Base-by-base conservation (phyloP, 1,284 basidiomycete genomes). In the Leccinum huronense region DNA sequence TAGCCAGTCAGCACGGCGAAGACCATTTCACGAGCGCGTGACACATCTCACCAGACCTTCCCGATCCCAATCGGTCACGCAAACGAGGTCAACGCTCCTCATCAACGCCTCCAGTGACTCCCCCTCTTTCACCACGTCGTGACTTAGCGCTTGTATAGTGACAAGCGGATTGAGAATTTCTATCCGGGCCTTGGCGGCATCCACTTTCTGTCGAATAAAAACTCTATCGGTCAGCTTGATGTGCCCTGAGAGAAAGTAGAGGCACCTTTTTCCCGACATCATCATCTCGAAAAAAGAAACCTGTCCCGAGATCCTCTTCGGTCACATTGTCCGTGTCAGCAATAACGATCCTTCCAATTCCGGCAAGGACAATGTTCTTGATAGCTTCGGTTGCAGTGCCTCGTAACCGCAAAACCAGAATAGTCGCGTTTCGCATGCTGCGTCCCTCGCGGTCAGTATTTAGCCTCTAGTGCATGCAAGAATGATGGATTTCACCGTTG, bases 341-440 rank as follows among this genome's bases (percentile, higher is more conserved):
- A 61, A 92, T 82, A 63, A 92, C 74, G 62, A 92, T 80, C 73
- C 84, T 89, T 56, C 90, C 90, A 62, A 92, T 87, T 36, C 90
- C 90, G 36, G 90, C 88, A 58, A 92, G 81, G 36, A 92, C 90
- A 73, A 92, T 89, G 76, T 99, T 99, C 79, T 99, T 99, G 78
- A 97, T 92, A 30, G 91, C 86, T 77, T 99, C 97, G n/a, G 95
- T 95, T 16, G 97, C 94, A 42, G 94, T 83, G 3, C 95, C 94
- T 55, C 87, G 84, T 59, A 98, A 83, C 30, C 86, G 86, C 40
- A 95, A 80, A 55, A 99, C 83, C 59, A 98, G 81, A 67, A 99
- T 93, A 5, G 94, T 93, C 13, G 96, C 92, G 72, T 92, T 94
- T 69, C 95, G 88, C 93, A 98, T 97, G 72, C 95, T 97, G 69